Base-by-base conservation (phyloP, 371 early-diverging fungal species). In the Mucor indicus region DNA sequence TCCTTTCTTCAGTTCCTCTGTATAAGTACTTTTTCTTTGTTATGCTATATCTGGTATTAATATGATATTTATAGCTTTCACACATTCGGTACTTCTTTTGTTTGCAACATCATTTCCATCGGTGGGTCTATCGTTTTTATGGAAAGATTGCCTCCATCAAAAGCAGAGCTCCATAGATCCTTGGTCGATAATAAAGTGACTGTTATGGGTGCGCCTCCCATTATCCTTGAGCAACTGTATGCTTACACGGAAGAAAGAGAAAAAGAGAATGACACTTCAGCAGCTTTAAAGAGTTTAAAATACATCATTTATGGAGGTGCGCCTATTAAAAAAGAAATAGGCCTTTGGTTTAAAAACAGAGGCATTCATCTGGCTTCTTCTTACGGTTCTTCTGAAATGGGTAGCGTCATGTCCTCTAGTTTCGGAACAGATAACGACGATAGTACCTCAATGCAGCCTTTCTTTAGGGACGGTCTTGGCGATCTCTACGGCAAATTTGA, bases 261-360 rank as follows among this genome's bases (percentile, higher is more conserved):
- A n/a, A n/a, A n/a, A n/a, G n/a, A n/a, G n/a, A 40, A 33, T 0
- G 38, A 51, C 4, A 44, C 55, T 17, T 51, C 38, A 2, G 24
- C 38, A 15, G 39, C 40, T 15, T 19, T 60, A 9, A 38, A 38
- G 3, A 16, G 20, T 4, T 49, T 52, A 16, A 59, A 54, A 4
- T 74, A 79, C 62, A 79, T 80, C 32, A 53, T 94, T 6, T 80
- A 76, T 41, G 95, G 93, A 15, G 91, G 92, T 25, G 94, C 95
- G 1, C 84, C 91, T 16, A 66, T 94, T 32, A 55, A 39, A 13
- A 5, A 17, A 4, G 47, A 50, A 27, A 17, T 40, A 1, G 51
- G 52, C 8, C 33, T 48, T 10, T 56, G 55, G 55, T 39, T 51
- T 21, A 33, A 39, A 0, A 12, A 38, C 13, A 40, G 38, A 27